Evolutionary conservation across 768 basidiomycete species (phyloP), one percentile per base, ranked within the genome.

Genomic region (Lactarius indigo): DNA sequence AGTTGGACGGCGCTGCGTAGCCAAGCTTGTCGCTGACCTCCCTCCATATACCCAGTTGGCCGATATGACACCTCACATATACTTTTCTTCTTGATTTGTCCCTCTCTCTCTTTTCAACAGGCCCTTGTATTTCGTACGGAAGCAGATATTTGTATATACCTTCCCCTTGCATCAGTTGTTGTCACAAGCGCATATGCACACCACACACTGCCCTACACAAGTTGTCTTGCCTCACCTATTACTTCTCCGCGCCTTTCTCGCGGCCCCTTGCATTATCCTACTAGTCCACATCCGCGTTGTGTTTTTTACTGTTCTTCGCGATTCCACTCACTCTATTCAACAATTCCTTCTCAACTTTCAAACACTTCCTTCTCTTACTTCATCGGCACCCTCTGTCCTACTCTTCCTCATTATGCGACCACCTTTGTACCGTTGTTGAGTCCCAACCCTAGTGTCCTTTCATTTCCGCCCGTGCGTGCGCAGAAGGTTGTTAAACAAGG

Each of bases 41-140:
- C 30, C 26, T 28, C 17, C 20, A 56, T 56, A 56, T 56, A 56
- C 26, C 23, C 23, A 13, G n/a, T 47, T 9, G 20, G 44, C 44
- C 20, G n/a, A 47, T 47, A 47, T 47, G 20, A 9, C 44, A 23
- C 26, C 54, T 28, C 28, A 41, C 30, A 20, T 42, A 28, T 37
- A 17, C 5, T 2, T 9, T 28, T 52, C 28, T 42, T 33, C 8
- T 63, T 57, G 37, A 58, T 23, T 35, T 5, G 37, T 39, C 37
- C 7, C 9, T 58, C 52, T 3, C 31, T 58, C 52, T 5, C 30
- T 50, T 7, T 37, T 18, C 31, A 58, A 52, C 20, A 57, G 15
- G 33, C 55, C 44, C 30, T 63, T 66, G 56, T 63, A 63, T 59
- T 52, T 63, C 31, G n/a, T 63, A 50, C 47, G 31, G 47, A 62